Conservation (phyloP, 1,284 basidiomycete species). For the Sporisorium graminicola region DNA sequence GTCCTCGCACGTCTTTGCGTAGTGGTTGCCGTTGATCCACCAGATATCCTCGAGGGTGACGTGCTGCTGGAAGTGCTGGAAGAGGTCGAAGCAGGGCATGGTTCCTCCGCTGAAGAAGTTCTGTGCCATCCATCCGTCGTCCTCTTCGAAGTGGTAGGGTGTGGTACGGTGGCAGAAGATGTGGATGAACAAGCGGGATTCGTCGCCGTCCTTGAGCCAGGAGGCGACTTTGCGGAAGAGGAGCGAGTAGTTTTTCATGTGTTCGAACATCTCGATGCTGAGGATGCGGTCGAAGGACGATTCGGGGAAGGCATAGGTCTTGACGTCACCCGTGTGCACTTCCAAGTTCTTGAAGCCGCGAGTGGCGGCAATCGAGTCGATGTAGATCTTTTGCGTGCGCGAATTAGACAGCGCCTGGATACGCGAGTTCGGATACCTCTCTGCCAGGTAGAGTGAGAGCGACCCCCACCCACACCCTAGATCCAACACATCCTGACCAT, state of each 20-base stretch:
- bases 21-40: slow-evolving; percentile 76
- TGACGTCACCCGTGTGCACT: slow-evolving; percentile 80
- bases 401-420: slow-evolving; percentile 81
- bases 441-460: slow-evolving; percentile 78
- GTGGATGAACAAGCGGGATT: slow-evolving; percentile 78
- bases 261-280: slow-evolving; percentile 86
- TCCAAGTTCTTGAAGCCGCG: slow-evolving; percentile 76
- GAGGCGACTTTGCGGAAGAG: slow-evolving; percentile 78
- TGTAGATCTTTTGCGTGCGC: slow-evolving; percentile 78
- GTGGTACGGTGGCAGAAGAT: slow-evolving; percentile 77
- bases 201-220: slow-evolving; percentile 75
- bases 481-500: slow-evolving; percentile 79
- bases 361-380: slow-evolving; percentile 75
- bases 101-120: slow-evolving; percentile 79
- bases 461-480: slow-evolving; percentile 85
- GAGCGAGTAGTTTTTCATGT: slow-evolving; percentile 74
- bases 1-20: slow-evolving; percentile 78
- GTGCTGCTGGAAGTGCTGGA: slow-evolving; percentile 80
- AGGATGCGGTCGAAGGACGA: slow-evolving; percentile 78
- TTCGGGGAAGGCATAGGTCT: slow-evolving; percentile 76
- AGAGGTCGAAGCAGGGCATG: slow-evolving; percentile 73
- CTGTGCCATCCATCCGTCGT: slow-evolving; percentile 79
- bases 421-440: slow-evolving; percentile 79
- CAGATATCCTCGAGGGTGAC: slow-evolving; percentile 74
- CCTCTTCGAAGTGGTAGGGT: slow-evolving; percentile 80